These are phyloP conservation scores for Solanum boliviense DNA, from an alignment of 257 asterid species.

Conservation along the genomic window DNA sequence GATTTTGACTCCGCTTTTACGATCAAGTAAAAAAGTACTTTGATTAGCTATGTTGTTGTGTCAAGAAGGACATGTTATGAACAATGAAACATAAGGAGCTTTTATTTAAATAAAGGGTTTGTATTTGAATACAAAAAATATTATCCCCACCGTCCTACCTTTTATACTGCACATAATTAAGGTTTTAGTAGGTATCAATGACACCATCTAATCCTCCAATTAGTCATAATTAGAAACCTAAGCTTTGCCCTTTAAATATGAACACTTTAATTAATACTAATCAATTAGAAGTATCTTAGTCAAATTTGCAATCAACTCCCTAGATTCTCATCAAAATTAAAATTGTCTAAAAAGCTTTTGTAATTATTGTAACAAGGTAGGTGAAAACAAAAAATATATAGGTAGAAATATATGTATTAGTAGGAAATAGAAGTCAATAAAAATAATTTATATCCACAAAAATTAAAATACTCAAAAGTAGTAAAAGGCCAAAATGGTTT, in stretches of 20 bases:
- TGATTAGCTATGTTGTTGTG: neutral
- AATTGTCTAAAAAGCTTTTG: neutral
- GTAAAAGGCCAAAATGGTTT: neutral
- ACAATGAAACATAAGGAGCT: neutral
- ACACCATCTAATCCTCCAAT: neutral
- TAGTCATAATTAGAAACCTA: neutral
- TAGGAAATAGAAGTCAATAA: neutral
- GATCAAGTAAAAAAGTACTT: neutral
- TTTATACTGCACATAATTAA: neutral
- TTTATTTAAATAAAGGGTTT: neutral
- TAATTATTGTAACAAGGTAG: neutral
- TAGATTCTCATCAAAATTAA: neutral
- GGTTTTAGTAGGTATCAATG: neutral
- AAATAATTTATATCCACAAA: neutral
- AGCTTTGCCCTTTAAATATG: neutral
- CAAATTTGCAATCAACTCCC: neutral
- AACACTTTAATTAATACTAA: neutral
- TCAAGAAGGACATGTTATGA: slow-evolving; percentile 5
- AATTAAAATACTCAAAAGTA: neutral
- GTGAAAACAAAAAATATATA: neutral
- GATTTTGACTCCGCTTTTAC: no score
- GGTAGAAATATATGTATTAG: neutral
- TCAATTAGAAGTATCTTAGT: neutral
- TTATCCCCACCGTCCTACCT: neutral
- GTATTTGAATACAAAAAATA: neutral